Base-by-base conservation (phyloP, 768 basidiomycete genomes). In the Phanerochaete carnosa region DNA sequence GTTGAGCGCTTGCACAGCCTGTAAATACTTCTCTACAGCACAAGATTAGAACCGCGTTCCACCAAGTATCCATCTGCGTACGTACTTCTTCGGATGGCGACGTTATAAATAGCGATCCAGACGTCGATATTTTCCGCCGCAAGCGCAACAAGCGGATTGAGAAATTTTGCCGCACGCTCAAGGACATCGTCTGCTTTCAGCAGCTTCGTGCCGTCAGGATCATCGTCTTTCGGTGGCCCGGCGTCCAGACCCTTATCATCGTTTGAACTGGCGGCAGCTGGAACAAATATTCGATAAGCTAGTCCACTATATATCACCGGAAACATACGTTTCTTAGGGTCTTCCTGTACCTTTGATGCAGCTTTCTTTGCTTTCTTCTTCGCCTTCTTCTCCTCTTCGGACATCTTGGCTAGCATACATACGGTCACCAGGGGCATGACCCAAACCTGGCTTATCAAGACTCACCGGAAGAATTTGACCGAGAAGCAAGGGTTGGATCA, bases 281-380 rank as follows among this genome's bases (percentile, higher is more conserved):
- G 16, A 4, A 25, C 9, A 26, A n/a, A 6, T 19, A 2, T 16
- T 7, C 29, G 49, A 28, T 22, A 50, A 9, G 25, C 23, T 11
- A 13, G 25, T 22, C 45, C 2, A 55, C 2, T 49, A 43, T 13
- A 19, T 4, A 23, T 35, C 63, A 58, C 54, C 16, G 47, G 50
- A 65, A 58, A 55, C 57, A 23, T 65, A 90, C 91, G 79, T 77
- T 92, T 92, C 74, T 91, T 90, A 58, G 74, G 74, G 47, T 90
- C 88, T 55, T 89, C 89, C 62, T 83, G 79, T 0, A 77, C 77
- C 67, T 86, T 90, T 63, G 80, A 79, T 1, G 86, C 87, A 0
- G 88, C 82, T 71, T 92, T 94, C 75, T 92, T 94, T 13, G 90
- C 91, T 72, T 90, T 94, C 74, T 92, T 92, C 70, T 87, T 87